Evolutionary conservation across 257 asterid genomes (phyloP), one percentile per base, ranked within the genome.

Genomic region (Jasminum sambac): DNA sequence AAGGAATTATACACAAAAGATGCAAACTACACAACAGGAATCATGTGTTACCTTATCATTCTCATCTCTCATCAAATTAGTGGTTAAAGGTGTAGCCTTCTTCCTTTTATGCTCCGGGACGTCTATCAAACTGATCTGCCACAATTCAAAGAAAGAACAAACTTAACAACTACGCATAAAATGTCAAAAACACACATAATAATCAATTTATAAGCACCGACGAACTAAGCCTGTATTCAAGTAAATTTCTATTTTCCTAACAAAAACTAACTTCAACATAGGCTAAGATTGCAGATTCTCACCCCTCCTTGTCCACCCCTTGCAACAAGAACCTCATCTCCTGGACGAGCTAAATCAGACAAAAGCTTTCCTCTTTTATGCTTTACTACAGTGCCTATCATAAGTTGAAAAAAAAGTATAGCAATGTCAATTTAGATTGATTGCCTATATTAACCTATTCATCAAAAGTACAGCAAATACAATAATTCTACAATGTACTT

Each of bases 221-320:
- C 74, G 67, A 55, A 5, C 63, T 30, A 64, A 67, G 40, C 66
- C 24, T 57, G 36, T 40, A 19, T 62, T 38, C 59, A 55, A 40
- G 40, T 60, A 44, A 48, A 60, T 30, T 30, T 30, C 4, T 30
- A 30, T 30, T 30, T 30, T 30, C n/a, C n/a, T n/a, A n/a, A n/a
- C n/a, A 30, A 4, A 30, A 30, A 4, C 4, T 30, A 30, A 30
- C 36, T 30, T 30, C 4, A 30, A 30, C 16, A 76, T 67, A 72
- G 63, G 50, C 61, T 34, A 68, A 71, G 43, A 76, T 64, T 23
- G 8, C 6, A 55, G 62, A 55, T 19, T 21, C 62, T 55, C 62
- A 55, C 99, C 96, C 99, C 99, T 84, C 99, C 99, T 76, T 85
- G 98, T 67, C 99, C 99, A 71, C 98, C 99, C 84, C 95, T 91